These are phyloP conservation scores for Ambrosia artemisiifolia DNA, from an alignment of 129 eudicot species.

Conservation along the genomic window DNA sequence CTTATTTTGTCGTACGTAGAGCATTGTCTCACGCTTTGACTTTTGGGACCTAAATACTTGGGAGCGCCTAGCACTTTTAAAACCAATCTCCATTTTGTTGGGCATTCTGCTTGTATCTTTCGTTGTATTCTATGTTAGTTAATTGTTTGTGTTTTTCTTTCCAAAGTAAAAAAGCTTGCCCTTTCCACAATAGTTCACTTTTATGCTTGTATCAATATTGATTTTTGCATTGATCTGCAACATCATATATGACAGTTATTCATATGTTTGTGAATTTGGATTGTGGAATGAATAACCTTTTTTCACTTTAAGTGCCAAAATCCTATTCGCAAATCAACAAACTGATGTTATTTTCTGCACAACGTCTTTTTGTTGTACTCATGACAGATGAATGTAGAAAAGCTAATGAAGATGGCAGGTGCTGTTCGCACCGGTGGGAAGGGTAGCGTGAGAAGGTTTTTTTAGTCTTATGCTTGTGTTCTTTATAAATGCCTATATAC, in stretches of 20 bases:
- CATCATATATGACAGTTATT: not conserved
- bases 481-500: not conserved
- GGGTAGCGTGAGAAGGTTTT: slow-evolving; percentile 73
- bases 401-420: slow-evolving; percentile 85
- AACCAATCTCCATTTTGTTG: not conserved
- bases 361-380: not conserved
- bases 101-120: not conserved
- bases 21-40: too few relatives aligned
- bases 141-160: not conserved
- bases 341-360: not conserved
- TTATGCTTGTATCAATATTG: not conserved
- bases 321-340: not conserved
- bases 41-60: too few relatives aligned
- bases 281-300: not conserved
- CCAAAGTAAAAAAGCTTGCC: not conserved
- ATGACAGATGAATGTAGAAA: slow-evolving; percentile 70
- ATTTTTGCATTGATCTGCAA: not conserved
- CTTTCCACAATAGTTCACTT: not conserved
- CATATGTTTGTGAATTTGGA: not conserved
- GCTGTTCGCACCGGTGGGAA: slow-evolving; percentile 80
- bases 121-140: not conserved
- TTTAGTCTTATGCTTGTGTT: not conserved
- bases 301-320: not conserved
- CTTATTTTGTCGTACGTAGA: too few relatives aligned
- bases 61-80: too few relatives aligned